These are phyloP conservation scores for Crithidia acanthocephali DNA, from an alignment of 208 protist species.

Conservation along the genomic window DNA sequence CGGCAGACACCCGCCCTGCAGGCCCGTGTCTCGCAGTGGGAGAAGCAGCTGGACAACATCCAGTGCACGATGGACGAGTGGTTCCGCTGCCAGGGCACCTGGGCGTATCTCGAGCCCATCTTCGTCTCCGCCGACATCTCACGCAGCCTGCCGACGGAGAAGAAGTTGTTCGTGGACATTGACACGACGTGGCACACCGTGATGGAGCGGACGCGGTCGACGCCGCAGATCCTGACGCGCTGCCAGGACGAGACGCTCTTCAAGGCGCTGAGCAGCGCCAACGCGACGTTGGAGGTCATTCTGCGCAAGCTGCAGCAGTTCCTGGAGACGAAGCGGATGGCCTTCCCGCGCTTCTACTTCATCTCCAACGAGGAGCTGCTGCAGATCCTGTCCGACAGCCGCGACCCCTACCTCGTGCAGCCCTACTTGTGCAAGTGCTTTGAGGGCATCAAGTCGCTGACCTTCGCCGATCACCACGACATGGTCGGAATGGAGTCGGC, in stretches of 20 bases:
- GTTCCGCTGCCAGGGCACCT: conserved; percentile 96
- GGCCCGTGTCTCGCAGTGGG: conserved; percentile 92
- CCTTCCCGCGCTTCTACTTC: conserved; percentile 98
- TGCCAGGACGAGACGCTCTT: conserved; percentile 94
- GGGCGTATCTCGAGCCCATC: conserved; percentile 97
- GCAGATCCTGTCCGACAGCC: conserved; percentile 96
- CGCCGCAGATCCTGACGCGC: conserved; percentile 87
- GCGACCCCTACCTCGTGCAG: conserved; percentile 96
- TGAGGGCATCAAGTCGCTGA: conserved; percentile 94
- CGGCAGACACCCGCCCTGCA: conserved; percentile 90
- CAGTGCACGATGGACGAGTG: conserved; percentile 96
- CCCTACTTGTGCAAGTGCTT: conserved; percentile 97
- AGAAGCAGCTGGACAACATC: conserved; percentile 92
- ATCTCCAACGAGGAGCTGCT: conserved; percentile 96
- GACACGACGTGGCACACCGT: conserved; percentile 94
- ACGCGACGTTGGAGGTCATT: conserved; percentile 95
- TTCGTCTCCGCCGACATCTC: conserved; percentile 97
- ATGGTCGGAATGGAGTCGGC: conserved; percentile 93
- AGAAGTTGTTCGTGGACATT: conserved; percentile 92
- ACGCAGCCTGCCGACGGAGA: conserved; percentile 96
- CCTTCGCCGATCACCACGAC: conserved; percentile 92
- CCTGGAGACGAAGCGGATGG: conserved; percentile 98
- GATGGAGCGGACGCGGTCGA: conserved; percentile 91
- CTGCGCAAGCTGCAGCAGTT: conserved; percentile 98
- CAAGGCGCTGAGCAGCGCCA: conserved; percentile 89